Percentiles rank a stretch among this genome's conserved stretches.
These are phyloP conservation scores for Xylaria sp. DNA, from an alignment of 495 filamentous ascomycete species.

Conservation along the genomic window DNA sequence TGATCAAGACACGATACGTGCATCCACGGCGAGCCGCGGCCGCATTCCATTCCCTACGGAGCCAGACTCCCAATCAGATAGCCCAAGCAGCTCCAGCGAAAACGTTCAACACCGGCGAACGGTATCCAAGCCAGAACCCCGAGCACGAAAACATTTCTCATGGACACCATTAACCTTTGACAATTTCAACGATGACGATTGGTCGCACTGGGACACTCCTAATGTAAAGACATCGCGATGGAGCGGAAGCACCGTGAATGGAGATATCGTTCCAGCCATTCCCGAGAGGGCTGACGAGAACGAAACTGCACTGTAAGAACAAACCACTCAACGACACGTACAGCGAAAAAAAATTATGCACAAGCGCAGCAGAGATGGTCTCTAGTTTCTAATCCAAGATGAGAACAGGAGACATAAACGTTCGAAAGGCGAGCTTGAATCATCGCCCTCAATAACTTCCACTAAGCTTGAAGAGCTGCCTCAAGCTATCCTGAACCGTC, in stretches of 20 bases:
- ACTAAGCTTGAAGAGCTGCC: conserved; percentile 68
- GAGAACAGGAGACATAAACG: conserved; percentile 37
- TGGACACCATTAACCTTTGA: conserved; percentile 57
- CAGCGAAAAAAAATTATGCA: not conserved
- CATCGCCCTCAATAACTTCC: conserved; percentile 36
- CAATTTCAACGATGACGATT: conserved; percentile 70
- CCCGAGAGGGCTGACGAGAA: conserved; percentile 48
- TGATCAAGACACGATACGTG: conserved; percentile 50
- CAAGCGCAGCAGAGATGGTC: conserved; percentile 10
- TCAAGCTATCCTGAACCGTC: conserved; percentile 58
- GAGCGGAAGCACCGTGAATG: conserved; percentile 57
- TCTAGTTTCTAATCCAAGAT: conserved; percentile 22
- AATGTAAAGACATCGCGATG: conserved; percentile 53
- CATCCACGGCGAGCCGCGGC: conserved; percentile 35
- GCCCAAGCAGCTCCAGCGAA: conserved; percentile 38
- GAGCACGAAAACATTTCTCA: conserved; percentile 51
- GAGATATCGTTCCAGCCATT: conserved; percentile 49
- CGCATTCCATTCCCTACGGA: conserved; percentile 36
- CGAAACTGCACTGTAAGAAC: conserved; percentile 51
- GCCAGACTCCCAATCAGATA: conserved; percentile 30
- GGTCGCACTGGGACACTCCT: conserved; percentile 75
- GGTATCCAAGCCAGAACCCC: conserved; percentile 34
- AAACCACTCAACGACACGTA: conserved; percentile 23
- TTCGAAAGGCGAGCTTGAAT: conserved; percentile 46
- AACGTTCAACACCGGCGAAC: conserved; percentile 37